Evolutionary conservation across 306 rosid genomes (phyloP).

Genomic region (Cicer arietinum): DNA sequence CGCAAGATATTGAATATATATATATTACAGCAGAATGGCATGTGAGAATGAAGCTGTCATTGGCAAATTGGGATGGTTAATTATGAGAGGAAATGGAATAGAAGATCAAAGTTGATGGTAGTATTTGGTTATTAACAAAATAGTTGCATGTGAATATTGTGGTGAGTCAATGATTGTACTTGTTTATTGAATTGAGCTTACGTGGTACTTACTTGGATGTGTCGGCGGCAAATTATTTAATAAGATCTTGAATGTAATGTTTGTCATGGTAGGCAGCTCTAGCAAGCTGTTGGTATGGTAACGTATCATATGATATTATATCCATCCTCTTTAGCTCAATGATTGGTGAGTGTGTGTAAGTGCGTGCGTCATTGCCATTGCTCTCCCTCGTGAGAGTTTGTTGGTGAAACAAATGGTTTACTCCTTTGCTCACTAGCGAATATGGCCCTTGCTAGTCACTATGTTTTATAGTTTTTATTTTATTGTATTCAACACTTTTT

Average conservation of each 20-base stretch:
- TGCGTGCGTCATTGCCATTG: background rate
- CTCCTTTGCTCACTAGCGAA: too few relatives aligned
- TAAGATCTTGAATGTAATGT: constrained; percentile 9
- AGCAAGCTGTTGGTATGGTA: constrained; percentile 28
- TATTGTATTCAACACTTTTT: too few relatives aligned
- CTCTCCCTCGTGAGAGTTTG: too few relatives aligned
- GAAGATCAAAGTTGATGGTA: background rate
- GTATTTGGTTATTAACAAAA: background rate
- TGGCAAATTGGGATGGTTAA: constrained; percentile 25
- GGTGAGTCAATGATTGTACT: constrained; percentile 24
- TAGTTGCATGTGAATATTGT: constrained; percentile 22
- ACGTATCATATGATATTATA: background rate
- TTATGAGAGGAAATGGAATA: background rate
- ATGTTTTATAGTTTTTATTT: too few relatives aligned
- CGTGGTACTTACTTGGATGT: constrained; percentile 48
- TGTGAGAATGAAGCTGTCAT: constrained; percentile 50
- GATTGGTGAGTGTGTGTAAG: constrained; percentile 8
- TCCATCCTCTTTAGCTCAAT: constrained; percentile 21
- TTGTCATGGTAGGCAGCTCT: constrained; percentile 21
- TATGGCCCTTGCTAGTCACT: too few relatives aligned
- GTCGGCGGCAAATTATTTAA: background rate
- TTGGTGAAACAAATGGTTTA: too few relatives aligned
- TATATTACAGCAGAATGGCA: constrained; percentile 13
- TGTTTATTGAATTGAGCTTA: constrained; percentile 31
- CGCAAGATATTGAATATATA: too few relatives aligned